Percentiles rank a stretch among this genome's conserved stretches.
Evolutionary conservation across 2,329 filamentous ascomycete species (phyloP).

Genomic region (Hymenoscyphus scutula): DNA sequence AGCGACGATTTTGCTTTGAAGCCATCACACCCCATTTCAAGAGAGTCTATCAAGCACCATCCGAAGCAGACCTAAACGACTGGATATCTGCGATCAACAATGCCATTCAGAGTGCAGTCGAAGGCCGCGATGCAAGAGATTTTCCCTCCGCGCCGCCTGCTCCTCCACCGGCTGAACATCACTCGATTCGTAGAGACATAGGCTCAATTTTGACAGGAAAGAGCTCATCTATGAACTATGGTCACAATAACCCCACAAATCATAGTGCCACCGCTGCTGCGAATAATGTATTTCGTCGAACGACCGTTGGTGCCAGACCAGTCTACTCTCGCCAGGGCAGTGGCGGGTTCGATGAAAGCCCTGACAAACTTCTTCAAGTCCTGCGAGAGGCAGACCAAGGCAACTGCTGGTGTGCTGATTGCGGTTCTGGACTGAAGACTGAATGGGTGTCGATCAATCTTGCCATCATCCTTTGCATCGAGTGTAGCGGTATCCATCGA

Average conservation of each 20-base stretch:
- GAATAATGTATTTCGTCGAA: slow-evolving; percentile 73
- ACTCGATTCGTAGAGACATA: slow-evolving; percentile 74
- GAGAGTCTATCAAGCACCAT: slow-evolving; percentile 94
- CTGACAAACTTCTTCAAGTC: slow-evolving; percentile 80
- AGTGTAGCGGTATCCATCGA: slow-evolving; percentile 95
- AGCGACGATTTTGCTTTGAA: slow-evolving; percentile 95
- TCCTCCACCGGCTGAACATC: slow-evolving; percentile 39
- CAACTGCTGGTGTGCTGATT: slow-evolving; percentile 93
- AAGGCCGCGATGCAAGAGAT: slow-evolving; percentile 65
- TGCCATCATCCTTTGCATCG: slow-evolving; percentile 93
- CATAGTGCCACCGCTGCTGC: slow-evolving; percentile 41
- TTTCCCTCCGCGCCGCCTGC: slow-evolving; percentile 42
- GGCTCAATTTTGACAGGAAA: slow-evolving; percentile 92
- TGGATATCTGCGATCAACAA: slow-evolving; percentile 98
- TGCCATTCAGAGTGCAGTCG: slow-evolving; percentile 91
- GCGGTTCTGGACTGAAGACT: slow-evolving; percentile 84
- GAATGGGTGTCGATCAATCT: slow-evolving; percentile 99
- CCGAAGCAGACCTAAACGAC: slow-evolving; percentile 94
- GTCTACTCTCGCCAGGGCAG: slow-evolving; percentile 66
- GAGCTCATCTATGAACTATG: slow-evolving; percentile 64
- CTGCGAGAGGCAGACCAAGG: slow-evolving; percentile 88
- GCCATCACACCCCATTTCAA: slow-evolving; percentile 97
- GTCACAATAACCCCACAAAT: slow-evolving; percentile 46
- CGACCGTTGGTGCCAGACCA: slow-evolving; percentile 86
- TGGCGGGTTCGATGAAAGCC: slow-evolving; percentile 74